Evolutionary conservation across 1,284 basidiomycete genomes (phyloP).

Genomic region (Ustilago nuda): DNA sequence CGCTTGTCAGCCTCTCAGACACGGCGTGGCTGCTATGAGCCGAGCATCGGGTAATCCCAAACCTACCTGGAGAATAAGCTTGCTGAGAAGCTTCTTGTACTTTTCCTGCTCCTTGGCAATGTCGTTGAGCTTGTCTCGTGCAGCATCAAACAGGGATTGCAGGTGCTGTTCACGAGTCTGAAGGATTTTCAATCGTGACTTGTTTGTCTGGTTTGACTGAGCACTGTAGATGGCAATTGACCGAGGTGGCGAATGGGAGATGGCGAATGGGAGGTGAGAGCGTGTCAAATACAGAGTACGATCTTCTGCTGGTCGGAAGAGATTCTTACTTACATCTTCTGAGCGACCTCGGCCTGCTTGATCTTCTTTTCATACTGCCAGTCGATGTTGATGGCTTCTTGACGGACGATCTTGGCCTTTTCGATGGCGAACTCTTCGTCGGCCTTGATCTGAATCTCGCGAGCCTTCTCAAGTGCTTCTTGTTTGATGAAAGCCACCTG

Average conservation of each 20-base stretch:
- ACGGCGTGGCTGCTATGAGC: not conserved
- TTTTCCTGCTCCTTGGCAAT: conserved; percentile 79
- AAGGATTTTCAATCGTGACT: conserved; percentile 90
- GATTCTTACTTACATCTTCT: conserved; percentile 62
- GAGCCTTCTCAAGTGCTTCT: conserved; percentile 68
- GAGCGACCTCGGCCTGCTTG: conserved; percentile 64
- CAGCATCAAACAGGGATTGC: conserved; percentile 84
- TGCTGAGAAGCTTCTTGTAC: conserved; percentile 58
- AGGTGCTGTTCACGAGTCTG: conserved; percentile 92
- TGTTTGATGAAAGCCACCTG: conserved; percentile 69
- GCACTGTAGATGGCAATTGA: conserved; percentile 74
- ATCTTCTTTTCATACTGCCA: conserved; percentile 66
- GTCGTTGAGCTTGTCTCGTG: conserved; percentile 76
- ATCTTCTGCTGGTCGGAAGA: not conserved
- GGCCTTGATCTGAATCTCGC: conserved; percentile 69
- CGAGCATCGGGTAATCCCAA: not conserved
- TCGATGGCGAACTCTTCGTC: conserved; percentile 69
- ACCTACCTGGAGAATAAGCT: conserved; percentile 80
- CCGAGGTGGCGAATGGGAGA: not conserved
- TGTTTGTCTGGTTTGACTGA: conserved; percentile 92
- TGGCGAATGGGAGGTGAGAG: not conserved
- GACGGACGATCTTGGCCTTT: conserved; percentile 68
- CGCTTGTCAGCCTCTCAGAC: not conserved
- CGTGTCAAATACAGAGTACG: not conserved
- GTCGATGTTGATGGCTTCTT: conserved; percentile 66